Percentiles rank a stretch among this genome's conserved stretches.
These are phyloP conservation scores for Leishmania tropica DNA, from an alignment of 208 protist species.

Conservation along the genomic window DNA sequence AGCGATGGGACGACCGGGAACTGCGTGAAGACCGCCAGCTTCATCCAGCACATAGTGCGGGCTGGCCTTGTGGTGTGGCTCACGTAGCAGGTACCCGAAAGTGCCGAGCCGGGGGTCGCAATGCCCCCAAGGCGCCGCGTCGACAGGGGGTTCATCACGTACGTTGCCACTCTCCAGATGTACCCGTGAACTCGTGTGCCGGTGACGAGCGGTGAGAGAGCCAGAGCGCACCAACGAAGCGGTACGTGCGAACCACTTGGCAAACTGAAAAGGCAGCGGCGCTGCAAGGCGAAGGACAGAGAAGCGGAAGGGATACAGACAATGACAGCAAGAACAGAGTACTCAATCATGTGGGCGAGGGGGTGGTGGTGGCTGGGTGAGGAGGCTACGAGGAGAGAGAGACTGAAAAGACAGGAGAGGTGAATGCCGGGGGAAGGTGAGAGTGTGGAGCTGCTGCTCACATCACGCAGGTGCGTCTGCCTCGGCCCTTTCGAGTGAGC, in stretches of 20 bases:
- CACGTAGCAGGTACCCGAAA: constrained; percentile 60
- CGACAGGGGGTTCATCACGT: constrained; percentile 35
- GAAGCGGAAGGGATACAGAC: not conserved
- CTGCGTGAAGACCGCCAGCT: constrained; percentile 61
- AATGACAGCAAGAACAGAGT: not conserved
- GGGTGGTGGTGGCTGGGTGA: not conserved
- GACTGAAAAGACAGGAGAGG: not conserved
- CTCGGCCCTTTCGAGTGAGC: no score
- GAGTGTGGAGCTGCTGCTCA: not conserved
- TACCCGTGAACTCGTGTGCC: not conserved
- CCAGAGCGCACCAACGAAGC: not conserved
- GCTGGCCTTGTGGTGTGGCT: constrained; percentile 49
- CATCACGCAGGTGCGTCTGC: not conserved
- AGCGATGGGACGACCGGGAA: constrained; percentile 78
- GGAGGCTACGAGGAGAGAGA: not conserved
- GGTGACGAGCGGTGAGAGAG: not conserved
- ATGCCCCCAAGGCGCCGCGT: constrained; percentile 56
- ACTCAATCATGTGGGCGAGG: not conserved
- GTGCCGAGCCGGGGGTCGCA: constrained; percentile 42
- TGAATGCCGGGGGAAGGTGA: not conserved
- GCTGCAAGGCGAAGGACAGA: not conserved
- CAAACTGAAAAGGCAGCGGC: not conserved
- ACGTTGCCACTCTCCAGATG: not conserved
- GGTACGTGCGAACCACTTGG: no score
- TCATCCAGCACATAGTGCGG: constrained; percentile 72